Base-by-base conservation (phyloP, 768 basidiomycete genomes). In the Tricholoma terreum region DNA sequence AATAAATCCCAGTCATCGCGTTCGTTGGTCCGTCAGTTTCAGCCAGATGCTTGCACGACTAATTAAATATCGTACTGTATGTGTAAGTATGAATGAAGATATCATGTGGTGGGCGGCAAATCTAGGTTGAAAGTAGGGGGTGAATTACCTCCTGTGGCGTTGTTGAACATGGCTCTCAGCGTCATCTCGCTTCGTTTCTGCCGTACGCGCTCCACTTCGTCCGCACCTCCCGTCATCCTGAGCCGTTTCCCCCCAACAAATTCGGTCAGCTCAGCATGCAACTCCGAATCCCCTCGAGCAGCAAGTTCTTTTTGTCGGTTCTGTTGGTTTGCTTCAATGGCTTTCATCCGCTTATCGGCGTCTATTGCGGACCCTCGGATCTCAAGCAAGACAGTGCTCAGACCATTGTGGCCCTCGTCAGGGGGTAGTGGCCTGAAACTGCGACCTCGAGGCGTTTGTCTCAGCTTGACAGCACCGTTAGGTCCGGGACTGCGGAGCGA, bases 171-270 rank as follows among this genome's bases (percentile, higher is more conserved):
- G 30, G 90, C 90, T 76, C 89, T 94, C 62, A 98, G 74, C 19
- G 92, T 86, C 74, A 84, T 71, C 53, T 94, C 94, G 67, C 90
- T 92, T 71, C 85, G 79, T 69, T 84, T 84, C 78, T 94, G 89
- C 64, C 95, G 78, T 63, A 95, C 80, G 56, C 96, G 80, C 75
- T 99, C 96, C 21, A 77, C 82, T 75, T 96, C 93, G 71, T 95
- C 92, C 21, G 92, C 89, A 12, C 94, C 95, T 24, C 95, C 96
- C 15, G 95, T 99, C 90, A 94, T 89, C 79, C 85, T 92, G 70
- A 99, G 74, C 75, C 89, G 94, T 79, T 90, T 90, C 59, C 86
- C 84, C 4, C 76, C 80, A 52, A 99, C 94, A 72, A 98, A 98
- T 4, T 90, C 92, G 45, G 75, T 72, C 63, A 99, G 68, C 76